Evolutionary conservation across 805 yeast genomes (phyloP), one percentile per base, ranked within the genome.

Genomic region (Pichia phayaonensis): DNA sequence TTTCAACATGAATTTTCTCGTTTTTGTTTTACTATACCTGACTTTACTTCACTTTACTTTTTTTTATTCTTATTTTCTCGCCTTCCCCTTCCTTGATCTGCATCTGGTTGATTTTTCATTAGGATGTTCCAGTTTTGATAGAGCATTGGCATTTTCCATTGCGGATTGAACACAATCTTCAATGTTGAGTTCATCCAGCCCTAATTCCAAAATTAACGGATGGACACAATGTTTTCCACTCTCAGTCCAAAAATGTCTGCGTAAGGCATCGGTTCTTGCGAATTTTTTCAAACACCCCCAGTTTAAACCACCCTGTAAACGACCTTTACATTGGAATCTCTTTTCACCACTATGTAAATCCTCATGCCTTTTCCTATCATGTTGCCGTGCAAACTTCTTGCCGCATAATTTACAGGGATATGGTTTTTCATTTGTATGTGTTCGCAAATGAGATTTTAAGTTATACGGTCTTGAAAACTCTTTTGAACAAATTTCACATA

Each of bases 391-490:
- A 72, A 86, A 86, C 0, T 90, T 86, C 63, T 86, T 86, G 5
- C 88, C 89, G 68, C 95, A 86, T 4, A 78, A 73, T 15, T 76
- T 71, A 66, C 95, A 86, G 8, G 79, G 72, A 60, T 79, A 86
- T 7, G 94, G 95, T 48, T 90, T 69, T 61, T 86, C 95, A 61
- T 85, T 85, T 0, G 95, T 86, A 64, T 87, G 99, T 0, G 98
- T 92, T 52, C 97, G 73, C 61, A 86, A 71, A 68, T 92, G 99
- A 0, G 96, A 87, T 58, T 92, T 88, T 57, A 92, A 72, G 63
- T 94, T 94, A 66, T 94, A 94, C 0, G 97, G 96, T 49, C 98
- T 71, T 2, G 98, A 92, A 64, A 92, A 92, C 45, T 83, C 72
- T 67, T 89, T 90, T 40, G 82, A 90, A 67, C 99, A 92, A 42